A percentile compares a stretch with the other conserved stretches of the same genome.
These are phyloP conservation scores for Elongisporangium senticosum DNA, from an alignment of 352 stramenopile species.

Conservation along the genomic window DNA sequence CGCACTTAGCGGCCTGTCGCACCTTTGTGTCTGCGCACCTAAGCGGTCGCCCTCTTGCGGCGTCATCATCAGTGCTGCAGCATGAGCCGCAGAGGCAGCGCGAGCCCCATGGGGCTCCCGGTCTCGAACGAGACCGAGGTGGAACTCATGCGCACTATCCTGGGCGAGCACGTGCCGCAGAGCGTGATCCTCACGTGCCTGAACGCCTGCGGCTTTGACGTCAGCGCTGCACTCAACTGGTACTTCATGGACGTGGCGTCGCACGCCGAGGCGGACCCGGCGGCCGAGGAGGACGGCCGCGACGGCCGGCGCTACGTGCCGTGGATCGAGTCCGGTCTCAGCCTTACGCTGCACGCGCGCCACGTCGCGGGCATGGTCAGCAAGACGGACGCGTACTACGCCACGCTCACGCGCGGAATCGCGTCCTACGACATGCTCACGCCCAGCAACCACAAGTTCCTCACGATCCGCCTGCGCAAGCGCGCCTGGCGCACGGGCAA, in stretches of 20 bases:
- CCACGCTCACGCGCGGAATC: constrained; percentile 67
- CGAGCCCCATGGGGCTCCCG: constrained; percentile 1
- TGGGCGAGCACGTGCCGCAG: constrained; percentile 81
- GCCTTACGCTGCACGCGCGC: constrained; percentile 71
- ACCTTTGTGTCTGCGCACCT: not conserved
- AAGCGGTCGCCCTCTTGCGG: not conserved
- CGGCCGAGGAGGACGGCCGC: constrained; percentile 2
- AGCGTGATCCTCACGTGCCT: constrained; percentile 82
- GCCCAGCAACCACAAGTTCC: constrained; percentile 79
- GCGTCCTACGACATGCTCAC: constrained; percentile 79
- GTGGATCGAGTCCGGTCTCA: constrained; percentile 65
- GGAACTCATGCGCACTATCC: constrained; percentile 85
- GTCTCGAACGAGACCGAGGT: constrained; percentile 59
- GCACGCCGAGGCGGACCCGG: constrained; percentile 11
- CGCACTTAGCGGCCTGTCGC: not conserved
- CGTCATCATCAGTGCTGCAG: not conserved
- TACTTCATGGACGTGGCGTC: constrained; percentile 80
- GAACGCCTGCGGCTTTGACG: constrained; percentile 78
- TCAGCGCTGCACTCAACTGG: constrained; percentile 82
- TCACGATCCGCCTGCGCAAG: constrained; percentile 76
- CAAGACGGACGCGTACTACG: constrained; percentile 84
- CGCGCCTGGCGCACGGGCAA: constrained; percentile 49
- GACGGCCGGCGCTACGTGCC: constrained; percentile 21
- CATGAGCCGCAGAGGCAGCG: constrained; percentile 2
- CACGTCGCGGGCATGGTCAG: constrained; percentile 70